Base-by-base conservation (phyloP, 345 rosid genomes). In the Nephelium lappaceum region DNA sequence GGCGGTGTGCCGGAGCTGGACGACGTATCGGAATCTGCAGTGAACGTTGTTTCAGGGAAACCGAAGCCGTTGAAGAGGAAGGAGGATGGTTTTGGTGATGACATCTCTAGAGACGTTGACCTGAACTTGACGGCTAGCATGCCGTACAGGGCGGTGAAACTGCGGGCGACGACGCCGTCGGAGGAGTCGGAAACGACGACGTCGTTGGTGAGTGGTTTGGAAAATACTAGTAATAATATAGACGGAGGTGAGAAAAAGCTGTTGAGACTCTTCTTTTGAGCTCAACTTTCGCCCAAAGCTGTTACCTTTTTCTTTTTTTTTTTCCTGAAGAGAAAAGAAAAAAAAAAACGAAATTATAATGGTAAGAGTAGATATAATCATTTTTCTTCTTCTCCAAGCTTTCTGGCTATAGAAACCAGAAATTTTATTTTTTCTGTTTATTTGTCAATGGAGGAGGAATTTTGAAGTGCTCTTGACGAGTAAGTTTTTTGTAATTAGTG, bases 121-220 rank as follows among this genome's bases (percentile, higher is more conserved):
- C 84, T 75, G 39, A 31, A 79, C 57, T 68, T 86, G 84, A 72
- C 45, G 61, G 24, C 75, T 5, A 71, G 79, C 0, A 73, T 82
- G 10, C 81, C 83, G n/a, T 36, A 19, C 67, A 38, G 21, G 74
- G 84, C 69, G 62, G 73, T 64, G 68, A 73, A 36, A 38, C 71
- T 61, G 60, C 80, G 82, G 62, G 81, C 84, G 14, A 79, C 64
- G 45, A 76, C 88, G 4, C 83, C 89, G 18, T 87, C 91, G n/a
- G 92, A 85, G 73, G 93, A 87, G 57, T 88, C 91, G 2, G 88
- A 78, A 41, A 84, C 87, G 61, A 86, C 85, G 43, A 78, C 84
- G 49, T 71, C 71, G 18, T 49, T 49, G 64, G 80, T 79, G 63
- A 79, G 80, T 64, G 67, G 67, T 23, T 69, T 62, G 1, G 79